Evolutionary conservation across 1,139 yeast genomes (phyloP).

Genomic region (Candida buenavistaensis): DNA sequence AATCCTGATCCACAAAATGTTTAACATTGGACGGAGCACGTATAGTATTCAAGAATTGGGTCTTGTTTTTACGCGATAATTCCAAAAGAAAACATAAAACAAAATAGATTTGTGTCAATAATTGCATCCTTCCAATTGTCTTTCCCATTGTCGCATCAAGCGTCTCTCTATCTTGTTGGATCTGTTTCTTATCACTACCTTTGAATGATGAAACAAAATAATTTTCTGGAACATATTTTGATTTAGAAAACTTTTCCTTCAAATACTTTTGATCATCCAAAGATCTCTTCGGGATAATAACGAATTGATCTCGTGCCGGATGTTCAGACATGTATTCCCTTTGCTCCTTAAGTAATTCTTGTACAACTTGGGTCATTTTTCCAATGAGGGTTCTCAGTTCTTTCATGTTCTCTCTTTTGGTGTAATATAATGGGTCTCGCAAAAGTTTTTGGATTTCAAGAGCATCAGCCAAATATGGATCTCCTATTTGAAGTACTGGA

Average conservation of each 20-base stretch:
- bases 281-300: conserved; percentile 16
- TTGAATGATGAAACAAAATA: conserved; percentile 36
- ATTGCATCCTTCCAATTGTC: conserved; percentile 29
- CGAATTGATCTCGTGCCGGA: conserved; percentile 19
- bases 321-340: conserved; percentile 15
- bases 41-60: conserved; percentile 22
- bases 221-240: conserved; percentile 36
- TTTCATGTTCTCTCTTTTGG: conserved; percentile 24
- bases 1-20: conserved; percentile 37
- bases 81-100: conserved; percentile 33
- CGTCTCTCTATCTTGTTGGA: conserved; percentile 26
- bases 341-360: conserved; percentile 35
- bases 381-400: conserved; percentile 24
- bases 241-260: conserved; percentile 21
- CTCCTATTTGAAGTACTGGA: conserved; percentile 16
- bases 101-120: conserved; percentile 34
- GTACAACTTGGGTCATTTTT: conserved; percentile 26
- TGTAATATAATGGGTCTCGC: conserved; percentile 36
- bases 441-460: conserved; percentile 31
- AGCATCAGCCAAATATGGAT: conserved; percentile 35
- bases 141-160: conserved; percentile 26
- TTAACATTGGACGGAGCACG: conserved; percentile 31
- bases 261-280: conserved; percentile 21
- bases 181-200: conserved; percentile 17
- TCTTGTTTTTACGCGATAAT: conserved; percentile 23